phyloP scores from a whole-genome alignment of 2,329 filamentous ascomycete species.

The Lecanoromycetidae sp. region DNA sequence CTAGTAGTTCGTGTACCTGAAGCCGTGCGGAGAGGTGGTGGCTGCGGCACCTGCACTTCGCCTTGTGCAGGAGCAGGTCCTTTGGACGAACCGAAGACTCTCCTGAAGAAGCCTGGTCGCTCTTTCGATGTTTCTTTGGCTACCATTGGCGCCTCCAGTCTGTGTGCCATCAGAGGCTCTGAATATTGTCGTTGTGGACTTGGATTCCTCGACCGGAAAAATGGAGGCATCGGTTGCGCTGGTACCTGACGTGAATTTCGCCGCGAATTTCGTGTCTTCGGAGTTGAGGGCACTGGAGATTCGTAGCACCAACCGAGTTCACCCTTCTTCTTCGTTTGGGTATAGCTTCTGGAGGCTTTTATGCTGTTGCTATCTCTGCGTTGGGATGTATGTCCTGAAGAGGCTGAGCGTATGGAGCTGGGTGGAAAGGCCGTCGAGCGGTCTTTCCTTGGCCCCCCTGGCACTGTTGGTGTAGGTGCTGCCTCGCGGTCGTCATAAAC shows the following conservation, averaged over 20 bases:
- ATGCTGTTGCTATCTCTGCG: conserved; percentile 34
- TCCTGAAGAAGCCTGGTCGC: conserved; percentile 78
- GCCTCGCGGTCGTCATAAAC: conserved; percentile 57
- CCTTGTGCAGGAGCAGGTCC: conserved; percentile 25
- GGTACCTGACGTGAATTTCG: conserved; percentile 24
- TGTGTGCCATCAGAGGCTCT: conserved; percentile 28
- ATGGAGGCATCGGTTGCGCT: conserved; percentile 35
- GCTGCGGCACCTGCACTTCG: conserved; percentile 17
- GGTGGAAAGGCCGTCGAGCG: conserved; percentile 18
- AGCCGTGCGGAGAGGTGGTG: neutral
- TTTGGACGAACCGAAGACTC: conserved; percentile 73
- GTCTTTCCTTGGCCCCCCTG: conserved; percentile 51
- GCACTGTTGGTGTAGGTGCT: conserved; percentile 74
- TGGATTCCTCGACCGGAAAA: conserved; percentile 39
- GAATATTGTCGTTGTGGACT: conserved; percentile 42
- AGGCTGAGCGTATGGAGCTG: conserved; percentile 21
- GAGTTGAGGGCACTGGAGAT: neutral
- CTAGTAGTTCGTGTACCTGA: conserved; percentile 4
- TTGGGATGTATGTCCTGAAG: conserved; percentile 26
- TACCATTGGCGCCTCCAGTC: neutral
- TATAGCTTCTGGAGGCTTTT: conserved; percentile 30
- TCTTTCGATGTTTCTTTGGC: conserved; percentile 42
- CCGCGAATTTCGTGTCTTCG: conserved; percentile 14
- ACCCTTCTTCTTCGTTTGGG: conserved; percentile 27
- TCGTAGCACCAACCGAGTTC: conserved; percentile 26